These are phyloP conservation scores for Ogataea nakhonphanomensis DNA, from an alignment of 805 yeast genomes.

Conservation along the genomic window DNA sequence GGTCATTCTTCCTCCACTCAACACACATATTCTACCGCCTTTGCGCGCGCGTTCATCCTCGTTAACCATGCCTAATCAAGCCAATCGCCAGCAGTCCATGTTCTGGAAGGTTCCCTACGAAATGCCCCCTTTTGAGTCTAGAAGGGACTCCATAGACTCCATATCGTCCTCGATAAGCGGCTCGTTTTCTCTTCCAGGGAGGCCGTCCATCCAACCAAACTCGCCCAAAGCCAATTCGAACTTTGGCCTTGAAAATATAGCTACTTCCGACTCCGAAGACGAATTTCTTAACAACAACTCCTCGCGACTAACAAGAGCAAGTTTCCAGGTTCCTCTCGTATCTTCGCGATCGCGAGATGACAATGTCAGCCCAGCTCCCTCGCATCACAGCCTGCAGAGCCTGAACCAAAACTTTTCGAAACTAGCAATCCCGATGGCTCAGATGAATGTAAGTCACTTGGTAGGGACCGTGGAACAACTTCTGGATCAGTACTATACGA, in stretches of 20 bases:
- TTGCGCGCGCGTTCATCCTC: conserved; percentile 25
- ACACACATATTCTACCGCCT: conserved; percentile 22
- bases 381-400: conserved; percentile 24
- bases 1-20: conserved; percentile 27
- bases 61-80: conserved; percentile 3
- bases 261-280: conserved; percentile 35
- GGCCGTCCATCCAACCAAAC: conserved; percentile 11
- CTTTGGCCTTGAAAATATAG: conserved; percentile 23
- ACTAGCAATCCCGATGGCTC: conserved; percentile 18
- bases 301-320: conserved; percentile 22
- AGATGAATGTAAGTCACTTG: conserved; percentile 21
- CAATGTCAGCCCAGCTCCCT: conserved; percentile 25
- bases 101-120: conserved; percentile 65
- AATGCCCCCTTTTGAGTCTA: conserved; percentile 37
- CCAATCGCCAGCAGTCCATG: conserved; percentile 20
- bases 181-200: conserved; percentile 21
- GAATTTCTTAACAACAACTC: conserved; percentile 26
- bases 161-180: conserved; percentile 45
- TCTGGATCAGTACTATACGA: conserved; percentile 40
- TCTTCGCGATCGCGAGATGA: conserved; percentile 21
- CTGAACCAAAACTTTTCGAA: conserved; percentile 22
- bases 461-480: conserved; percentile 32
- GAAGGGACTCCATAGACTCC: conserved; percentile 48
- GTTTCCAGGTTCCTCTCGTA: conserved; percentile 25
- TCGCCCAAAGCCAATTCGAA: conserved; percentile 19